Evolutionary conservation across 2,329 filamentous ascomycete genomes (phyloP).

Genomic region (Byssochlamys sp.): DNA sequence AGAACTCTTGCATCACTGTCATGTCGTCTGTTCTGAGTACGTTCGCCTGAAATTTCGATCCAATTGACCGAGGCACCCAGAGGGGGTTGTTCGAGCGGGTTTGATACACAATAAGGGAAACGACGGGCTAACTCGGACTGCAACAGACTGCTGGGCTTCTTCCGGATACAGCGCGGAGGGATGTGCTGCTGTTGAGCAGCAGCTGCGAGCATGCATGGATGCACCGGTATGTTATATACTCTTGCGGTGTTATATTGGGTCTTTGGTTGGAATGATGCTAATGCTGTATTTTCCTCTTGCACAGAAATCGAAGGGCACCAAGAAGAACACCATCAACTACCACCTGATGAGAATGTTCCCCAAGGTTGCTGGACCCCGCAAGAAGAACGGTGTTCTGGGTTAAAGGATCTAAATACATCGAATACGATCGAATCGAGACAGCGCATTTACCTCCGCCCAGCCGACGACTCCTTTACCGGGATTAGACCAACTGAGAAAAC

Average conservation of each 20-base stretch:
- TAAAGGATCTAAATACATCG: slow-evolving; percentile 10
- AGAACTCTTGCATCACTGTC: slow-evolving; percentile 55
- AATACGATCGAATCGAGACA: background rate
- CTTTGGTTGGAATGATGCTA: background rate
- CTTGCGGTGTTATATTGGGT: background rate
- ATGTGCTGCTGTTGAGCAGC: slow-evolving; percentile 51
- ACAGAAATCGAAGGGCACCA: slow-evolving; percentile 47
- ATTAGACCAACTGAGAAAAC: background rate
- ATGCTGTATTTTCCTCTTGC: slow-evolving; percentile 3
- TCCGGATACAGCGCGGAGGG: slow-evolving; percentile 43
- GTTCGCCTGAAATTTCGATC: slow-evolving; percentile 11
- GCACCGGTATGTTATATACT: slow-evolving; percentile 49
- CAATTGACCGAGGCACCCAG: background rate
- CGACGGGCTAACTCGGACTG: background rate
- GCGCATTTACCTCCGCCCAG: background rate
- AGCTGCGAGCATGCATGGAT: slow-evolving; percentile 67
- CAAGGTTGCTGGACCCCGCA: slow-evolving; percentile 61
- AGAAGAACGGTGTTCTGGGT: slow-evolving; percentile 45
- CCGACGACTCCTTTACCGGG: background rate
- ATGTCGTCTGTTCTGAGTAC: slow-evolving; percentile 60
- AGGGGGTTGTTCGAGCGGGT: background rate
- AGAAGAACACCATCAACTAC: slow-evolving; percentile 81
- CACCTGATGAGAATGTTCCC: slow-evolving; percentile 71
- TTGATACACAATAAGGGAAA: background rate
- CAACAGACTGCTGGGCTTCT: slow-evolving; percentile 39